These are phyloP conservation scores for Fusarium nematophilum DNA, from an alignment of 2,329 filamentous ascomycete genomes.

Conservation along the genomic window DNA sequence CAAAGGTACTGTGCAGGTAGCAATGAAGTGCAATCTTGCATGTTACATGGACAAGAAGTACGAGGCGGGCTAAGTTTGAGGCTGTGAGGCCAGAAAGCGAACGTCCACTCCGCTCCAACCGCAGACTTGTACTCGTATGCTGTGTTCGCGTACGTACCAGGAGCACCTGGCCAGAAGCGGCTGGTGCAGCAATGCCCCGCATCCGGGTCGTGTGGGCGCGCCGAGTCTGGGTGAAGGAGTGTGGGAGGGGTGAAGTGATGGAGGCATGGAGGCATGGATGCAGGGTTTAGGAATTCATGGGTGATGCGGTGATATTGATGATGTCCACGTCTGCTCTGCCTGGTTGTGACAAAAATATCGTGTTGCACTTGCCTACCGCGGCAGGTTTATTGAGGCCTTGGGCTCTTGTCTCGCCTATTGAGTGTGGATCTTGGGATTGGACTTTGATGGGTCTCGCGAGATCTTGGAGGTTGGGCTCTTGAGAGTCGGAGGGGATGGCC, in stretches of 20 bases:
- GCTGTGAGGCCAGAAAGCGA: constrained; percentile 31
- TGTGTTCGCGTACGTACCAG: too few species aligned
- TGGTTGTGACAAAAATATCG: not conserved
- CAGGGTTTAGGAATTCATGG: not conserved
- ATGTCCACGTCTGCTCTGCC: not conserved
- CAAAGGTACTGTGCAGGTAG: constrained; percentile 16
- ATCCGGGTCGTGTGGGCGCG: constrained; percentile 18
- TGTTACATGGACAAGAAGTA: constrained; percentile 7
- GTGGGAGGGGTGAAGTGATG: constrained; percentile 12
- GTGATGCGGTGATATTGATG: constrained; percentile 5
- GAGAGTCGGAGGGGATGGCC: not conserved
- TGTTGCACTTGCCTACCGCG: not conserved
- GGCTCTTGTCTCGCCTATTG: not conserved
- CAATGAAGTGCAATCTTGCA: constrained; percentile 14
- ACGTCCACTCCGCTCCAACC: constrained; percentile 19
- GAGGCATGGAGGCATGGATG: constrained; percentile 14
- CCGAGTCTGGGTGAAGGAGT: constrained; percentile 1
- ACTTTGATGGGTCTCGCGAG: constrained; percentile 4
- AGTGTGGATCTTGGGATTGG: constrained; percentile 6
- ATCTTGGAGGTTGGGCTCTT: not conserved
- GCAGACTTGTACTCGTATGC: constrained; percentile 2
- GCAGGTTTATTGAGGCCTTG: constrained; percentile 3
- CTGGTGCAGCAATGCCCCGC: constrained; percentile 24
- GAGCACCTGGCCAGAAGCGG: constrained; percentile 23
- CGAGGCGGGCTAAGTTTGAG: not conserved